phyloP scores from a whole-genome alignment of 139 green algal species.

The Chlorella sp. region DNA sequence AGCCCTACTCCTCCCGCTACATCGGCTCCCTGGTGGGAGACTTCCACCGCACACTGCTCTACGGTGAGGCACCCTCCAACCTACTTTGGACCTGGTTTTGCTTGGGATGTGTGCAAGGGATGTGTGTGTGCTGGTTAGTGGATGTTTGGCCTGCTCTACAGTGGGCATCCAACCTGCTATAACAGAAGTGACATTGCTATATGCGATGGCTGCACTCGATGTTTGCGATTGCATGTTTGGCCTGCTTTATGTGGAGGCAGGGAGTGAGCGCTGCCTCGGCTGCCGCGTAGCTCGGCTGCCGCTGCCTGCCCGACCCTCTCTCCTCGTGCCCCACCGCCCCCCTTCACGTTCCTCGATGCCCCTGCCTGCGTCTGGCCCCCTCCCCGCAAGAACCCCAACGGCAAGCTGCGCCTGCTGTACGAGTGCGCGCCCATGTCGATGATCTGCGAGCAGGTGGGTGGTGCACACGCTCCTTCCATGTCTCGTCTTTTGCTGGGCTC shows the following conservation, averaged over 20 bases:
- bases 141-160: too few species aligned
- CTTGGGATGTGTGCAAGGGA: too few species aligned
- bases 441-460: conserved; percentile 80
- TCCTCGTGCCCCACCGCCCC: not conserved
- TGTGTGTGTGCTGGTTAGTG: too few species aligned
- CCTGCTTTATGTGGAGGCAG: too few species aligned
- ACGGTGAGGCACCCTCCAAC: conserved; percentile 65
- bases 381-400: conserved; percentile 97
- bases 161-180: too few species aligned
- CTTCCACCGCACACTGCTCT: conserved; percentile 98
- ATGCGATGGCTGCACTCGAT: too few species aligned
- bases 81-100: too few species aligned
- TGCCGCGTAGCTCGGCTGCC: too few species aligned
- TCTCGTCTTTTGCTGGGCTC: not conserved
- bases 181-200: too few species aligned
- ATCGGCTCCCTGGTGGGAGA: conserved; percentile 96
- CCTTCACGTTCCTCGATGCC: not conserved
- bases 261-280: too few species aligned
- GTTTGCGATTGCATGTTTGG: too few species aligned
- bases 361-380: conserved; percentile 61
- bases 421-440: conserved; percentile 97
- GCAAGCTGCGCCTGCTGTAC: conserved; percentile 98
- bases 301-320: not conserved
- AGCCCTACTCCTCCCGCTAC: conserved; percentile 96
- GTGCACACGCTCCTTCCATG: too few species aligned